Evolutionary conservation across 2,329 filamentous ascomycete species (phyloP), one percentile per base, ranked within the genome.

Genomic region (Colletotrichum agaves): DNA sequence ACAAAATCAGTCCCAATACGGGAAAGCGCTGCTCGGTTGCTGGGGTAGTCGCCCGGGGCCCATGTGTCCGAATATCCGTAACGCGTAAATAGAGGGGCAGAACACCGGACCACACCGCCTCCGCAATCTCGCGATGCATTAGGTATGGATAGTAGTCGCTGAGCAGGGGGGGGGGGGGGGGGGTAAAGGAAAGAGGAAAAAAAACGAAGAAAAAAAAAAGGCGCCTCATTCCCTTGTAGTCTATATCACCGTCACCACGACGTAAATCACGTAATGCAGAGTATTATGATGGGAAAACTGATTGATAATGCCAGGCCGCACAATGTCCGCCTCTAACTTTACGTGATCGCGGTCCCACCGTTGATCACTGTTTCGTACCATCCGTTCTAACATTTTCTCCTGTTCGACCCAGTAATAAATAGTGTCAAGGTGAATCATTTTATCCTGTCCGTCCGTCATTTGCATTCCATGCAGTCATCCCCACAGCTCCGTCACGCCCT

Each of bases 101-200:
- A 50, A 60, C 21, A 61, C 37, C n/a, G n/a, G n/a, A n/a, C n/a
- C 35, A 43, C 58, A 61, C 58, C 46, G 58, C 46, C 58, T 61
- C 44, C 58, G 21, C 46, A 43, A 52, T 61, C 46, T 61, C 58
- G 33, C 33, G 21, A 53, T 37, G 35, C 35, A 3, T 37, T 4
- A 13, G 10, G 1, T 7, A 4, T 37, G 35, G 6, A 27, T 0
- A 27, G 27, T 27, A 7, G 6, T 27, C 6, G 6, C 27, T 27
- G 23, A 6, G 4, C n/a, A n/a, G n/a, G n/a, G n/a, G n/a, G n/a
- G n/a, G n/a, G n/a, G n/a, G n/a, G n/a, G n/a, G n/a, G n/a, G n/a
- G n/a, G n/a, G n/a, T n/a, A n/a, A n/a, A n/a, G n/a, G n/a, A n/a
- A n/a, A n/a, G n/a, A n/a, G 6, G 27, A 8, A 27, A 27, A 27